Evolutionary conservation across 208 protist species (phyloP).

Genomic region (Wallacemonas sp.): DNA sequence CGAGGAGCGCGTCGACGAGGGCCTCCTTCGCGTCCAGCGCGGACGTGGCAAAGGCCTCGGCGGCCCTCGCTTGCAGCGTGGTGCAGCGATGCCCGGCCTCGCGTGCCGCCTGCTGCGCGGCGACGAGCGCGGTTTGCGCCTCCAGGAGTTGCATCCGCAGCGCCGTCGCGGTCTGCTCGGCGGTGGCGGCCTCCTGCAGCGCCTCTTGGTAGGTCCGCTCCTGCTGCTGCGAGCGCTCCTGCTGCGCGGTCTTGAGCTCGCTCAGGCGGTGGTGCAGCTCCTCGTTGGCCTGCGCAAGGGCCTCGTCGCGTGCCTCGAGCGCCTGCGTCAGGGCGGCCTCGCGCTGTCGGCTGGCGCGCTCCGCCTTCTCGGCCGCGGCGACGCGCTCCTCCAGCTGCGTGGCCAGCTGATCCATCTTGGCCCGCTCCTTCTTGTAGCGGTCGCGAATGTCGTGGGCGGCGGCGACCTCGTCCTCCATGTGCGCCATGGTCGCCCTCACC

Average conservation of each 20-base stretch:
- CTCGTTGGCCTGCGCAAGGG: conserved; percentile 33
- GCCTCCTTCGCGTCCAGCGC: conserved; percentile 32
- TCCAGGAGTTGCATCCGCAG: conserved; percentile 31
- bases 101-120: conserved; percentile 17
- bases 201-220: conserved; percentile 33
- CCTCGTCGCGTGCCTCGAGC: conserved; percentile 31
- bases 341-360: conserved; percentile 40
- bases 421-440: conserved; percentile 61
- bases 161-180: conserved; percentile 23
- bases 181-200: conserved; percentile 24
- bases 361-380: conserved; percentile 30
- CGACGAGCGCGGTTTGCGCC: conserved; percentile 24
- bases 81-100: conserved; percentile 30
- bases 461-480: conserved; percentile 35
- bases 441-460: conserved; percentile 43
- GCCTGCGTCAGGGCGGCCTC: conserved; percentile 28
- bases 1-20: conserved; percentile 6
- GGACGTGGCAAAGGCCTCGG: conserved; percentile 36
- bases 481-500: conserved; percentile 28
- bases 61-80: conserved; percentile 3
- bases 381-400: conserved; percentile 49
- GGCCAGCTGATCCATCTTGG: conserved; percentile 58
- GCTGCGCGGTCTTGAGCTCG: conserved; percentile 31
- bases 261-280: conserved; percentile 21
- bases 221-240: conserved; percentile 34